These are phyloP conservation scores for Lentinula novae-zelandiae DNA, from an alignment of 1,284 basidiomycete species.

Conservation along the genomic window DNA sequence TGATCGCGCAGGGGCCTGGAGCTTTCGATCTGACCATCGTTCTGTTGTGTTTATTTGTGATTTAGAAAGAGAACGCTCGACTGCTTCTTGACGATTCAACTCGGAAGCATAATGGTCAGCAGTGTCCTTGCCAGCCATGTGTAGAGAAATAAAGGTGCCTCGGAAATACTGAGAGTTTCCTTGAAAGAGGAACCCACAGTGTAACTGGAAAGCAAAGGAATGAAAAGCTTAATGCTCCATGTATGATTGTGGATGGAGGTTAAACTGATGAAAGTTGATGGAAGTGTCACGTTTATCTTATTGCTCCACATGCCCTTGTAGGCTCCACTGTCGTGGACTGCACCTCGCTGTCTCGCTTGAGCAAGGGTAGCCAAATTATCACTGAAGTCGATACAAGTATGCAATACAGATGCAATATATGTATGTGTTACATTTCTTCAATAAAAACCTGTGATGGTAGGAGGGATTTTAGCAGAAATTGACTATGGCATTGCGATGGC, in stretches of 20 bases:
- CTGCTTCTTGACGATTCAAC: conserved; percentile 37
- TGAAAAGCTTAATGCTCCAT: not conserved
- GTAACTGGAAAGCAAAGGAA: not conserved
- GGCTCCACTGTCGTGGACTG: too few relatives aligned
- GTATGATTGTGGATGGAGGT: not conserved
- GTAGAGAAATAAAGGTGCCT: not conserved
- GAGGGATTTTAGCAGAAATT: too few relatives aligned
- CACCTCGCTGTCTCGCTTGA: too few relatives aligned
- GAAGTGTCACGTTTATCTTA: not conserved
- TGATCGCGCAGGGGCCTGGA: conserved; percentile 14
- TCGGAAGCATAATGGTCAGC: conserved; percentile 21
- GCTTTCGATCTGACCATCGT: conserved; percentile 50
- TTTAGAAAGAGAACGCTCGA: conserved; percentile 47
- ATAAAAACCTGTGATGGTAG: too few relatives aligned
- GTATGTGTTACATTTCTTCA: too few relatives aligned
- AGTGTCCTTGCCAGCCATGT: conserved; percentile 8
- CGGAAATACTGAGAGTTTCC: not conserved
- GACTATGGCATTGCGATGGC: too few relatives aligned
- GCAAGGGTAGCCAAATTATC: too few relatives aligned
- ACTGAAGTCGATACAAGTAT: too few relatives aligned
- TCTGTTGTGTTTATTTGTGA: conserved; percentile 54
- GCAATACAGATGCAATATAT: too few relatives aligned
- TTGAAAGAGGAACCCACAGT: not conserved
- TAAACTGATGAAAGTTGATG: not conserved
- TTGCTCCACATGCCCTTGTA: too few relatives aligned